Conservation (phyloP, 1,284 basidiomycete genomes). For the Uromyces viciae-fabae region DNA sequence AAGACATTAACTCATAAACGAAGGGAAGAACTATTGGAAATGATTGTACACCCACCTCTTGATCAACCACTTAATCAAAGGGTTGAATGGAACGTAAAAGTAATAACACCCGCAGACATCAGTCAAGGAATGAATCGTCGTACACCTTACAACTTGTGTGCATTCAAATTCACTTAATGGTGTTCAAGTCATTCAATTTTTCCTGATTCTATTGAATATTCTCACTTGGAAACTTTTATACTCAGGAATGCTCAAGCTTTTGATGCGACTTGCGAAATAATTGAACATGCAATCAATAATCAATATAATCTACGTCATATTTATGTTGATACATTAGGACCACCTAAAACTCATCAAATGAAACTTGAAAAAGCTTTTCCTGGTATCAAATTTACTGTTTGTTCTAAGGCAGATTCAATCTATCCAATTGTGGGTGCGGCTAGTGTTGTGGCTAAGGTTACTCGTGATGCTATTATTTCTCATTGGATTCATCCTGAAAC, state of each 20-base stretch:
- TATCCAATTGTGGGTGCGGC: slow-evolving; percentile 97
- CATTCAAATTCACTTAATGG: not conserved
- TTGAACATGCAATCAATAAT: slow-evolving; percentile 5
- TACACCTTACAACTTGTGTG: slow-evolving; percentile 71
- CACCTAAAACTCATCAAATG: slow-evolving; percentile 75
- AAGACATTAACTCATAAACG: slow-evolving; percentile 73
- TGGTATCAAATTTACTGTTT: slow-evolving; percentile 78
- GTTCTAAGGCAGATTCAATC: slow-evolving; percentile 86
- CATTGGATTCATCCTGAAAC: slow-evolving; percentile 65
- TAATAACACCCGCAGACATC: slow-evolving; percentile 84
- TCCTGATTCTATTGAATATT: not conserved
- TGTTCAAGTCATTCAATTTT: too few relatives aligned
- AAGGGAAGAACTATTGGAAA: slow-evolving; percentile 53
- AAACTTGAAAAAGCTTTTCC: slow-evolving; percentile 76
- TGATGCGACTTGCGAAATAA: slow-evolving; percentile 68
- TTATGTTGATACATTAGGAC: slow-evolving; percentile 92
- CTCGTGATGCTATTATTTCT: slow-evolving; percentile 83
- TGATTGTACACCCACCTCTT: slow-evolving; percentile 46
- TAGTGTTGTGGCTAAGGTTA: slow-evolving; percentile 93
- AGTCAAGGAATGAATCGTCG: slow-evolving; percentile 82
- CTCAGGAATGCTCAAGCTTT: slow-evolving; percentile 76
- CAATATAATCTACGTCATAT: slow-evolving; percentile 60
- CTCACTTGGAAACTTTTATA: not conserved
- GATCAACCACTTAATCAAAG: slow-evolving; percentile 47
- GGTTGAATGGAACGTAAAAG: slow-evolving; percentile 76